Evolutionary conservation across 148 eudicot genomes (phyloP), one percentile per base, ranked within the genome.

Genomic region (Hydrangea macrophylla): DNA sequence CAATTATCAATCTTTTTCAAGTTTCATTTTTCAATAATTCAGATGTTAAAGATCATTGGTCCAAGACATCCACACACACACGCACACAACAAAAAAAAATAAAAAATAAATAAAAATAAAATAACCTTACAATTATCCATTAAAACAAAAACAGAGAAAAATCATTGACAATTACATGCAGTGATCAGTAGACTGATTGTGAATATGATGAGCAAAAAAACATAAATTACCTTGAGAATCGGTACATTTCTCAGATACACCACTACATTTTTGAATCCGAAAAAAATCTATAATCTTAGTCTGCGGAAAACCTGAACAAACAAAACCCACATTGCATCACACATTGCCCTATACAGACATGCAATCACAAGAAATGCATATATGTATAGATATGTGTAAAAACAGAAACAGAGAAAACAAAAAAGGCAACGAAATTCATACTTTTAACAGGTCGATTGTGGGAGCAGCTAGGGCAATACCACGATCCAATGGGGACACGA

Each of bases 231-330:
- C 96, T 88, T 80, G 89, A 22, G 79, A 42, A 45, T 85, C 64
- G 59, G 72, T 55, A 79, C 75, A 76, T 22, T 75, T 62, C 60
- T 61, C 72, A 8, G 55, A 37, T 4, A 64, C 28, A 64, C 65
- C 70, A 1, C 75, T 65, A 53, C 86, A 71, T 79, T 86, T 92
- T 78, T 84, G 87, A 77, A 92, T 88, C 80, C 75, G 82, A 65
- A 92, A 92, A 55, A 92, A 92, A 70, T 90, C 98, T 20, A 83
- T 70, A 18, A 92, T 86, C 80, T 86, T 92, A 74, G 44, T 90
- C 88, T 90, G 96, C n/a, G 98, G 76, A 32, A 86, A 88, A 75
- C 87, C 98, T 92, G 81, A 54, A 32, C 27, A 71, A 65, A 39
- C 59, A 65, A 36, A 51, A 31, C 60, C 63, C 18, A 18, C 61